Base-by-base conservation (phyloP, 1,284 basidiomycete genomes). In the Papiliotrema nemorosa region DNA sequence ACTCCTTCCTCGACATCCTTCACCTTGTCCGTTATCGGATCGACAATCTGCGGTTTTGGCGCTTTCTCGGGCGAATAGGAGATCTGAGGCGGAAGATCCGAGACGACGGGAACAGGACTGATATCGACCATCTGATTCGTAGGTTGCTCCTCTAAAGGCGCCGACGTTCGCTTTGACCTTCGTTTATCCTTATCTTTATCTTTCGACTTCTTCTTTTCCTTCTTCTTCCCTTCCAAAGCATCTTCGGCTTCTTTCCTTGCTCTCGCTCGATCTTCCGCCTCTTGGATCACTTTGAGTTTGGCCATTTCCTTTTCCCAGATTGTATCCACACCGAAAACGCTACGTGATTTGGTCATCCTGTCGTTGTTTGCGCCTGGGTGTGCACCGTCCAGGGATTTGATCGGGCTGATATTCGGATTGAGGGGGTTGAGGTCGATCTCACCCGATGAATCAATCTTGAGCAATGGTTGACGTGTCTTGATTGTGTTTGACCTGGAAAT, bases 301-400 rank as follows among this genome's bases (percentile, higher is more conserved):
- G 55, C 58, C 64, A 73, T 62, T 48, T 74, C 74, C 25, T 58
- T 60, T 45, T 74, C 67, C 74, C 72, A 76, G 10, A 74, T 35
- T 37, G 62, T 60, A 55, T 74, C 72, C 7, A 69, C 67, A 7
- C 73, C 71, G 49, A 73, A 74, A 0, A 74, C 69, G 5, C 67
- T 72, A 35, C 54, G 57, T 1, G 64, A 63, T 44, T 69, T 70
- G 18, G 54, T 47, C 41, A 69, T 54, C 6, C 66, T 50, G 39
- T 39, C 29, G 40, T 38, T 34, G 13, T 34, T 45, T 3, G 18
- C 16, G 16, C 18, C n/a, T n/a, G n/a, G n/a, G n/a, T n/a, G n/a
- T n/a, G n/a, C n/a, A n/a, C n/a, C n/a, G n/a, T n/a, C n/a, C n/a
- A n/a, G n/a, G 27, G 20, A 13, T 41, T n/a, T 49, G 40, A 20